phyloP scores from a whole-genome alignment of 306 rosid genomes.

The Crataegus laevigata region DNA sequence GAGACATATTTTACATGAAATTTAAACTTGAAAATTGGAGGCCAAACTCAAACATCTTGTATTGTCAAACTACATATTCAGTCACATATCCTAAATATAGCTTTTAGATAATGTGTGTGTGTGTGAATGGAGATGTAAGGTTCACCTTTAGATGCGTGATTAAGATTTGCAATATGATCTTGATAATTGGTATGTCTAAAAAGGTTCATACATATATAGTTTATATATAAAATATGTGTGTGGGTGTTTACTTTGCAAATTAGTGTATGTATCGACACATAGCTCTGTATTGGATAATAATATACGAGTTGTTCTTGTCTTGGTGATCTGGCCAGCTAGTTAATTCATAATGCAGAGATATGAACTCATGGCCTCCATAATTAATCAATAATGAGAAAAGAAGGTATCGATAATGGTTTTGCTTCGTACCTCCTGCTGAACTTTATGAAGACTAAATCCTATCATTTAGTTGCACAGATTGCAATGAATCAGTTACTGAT shows the following conservation, averaged over 20 bases:
- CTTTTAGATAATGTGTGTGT: too few species aligned
- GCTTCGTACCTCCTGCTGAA: not conserved
- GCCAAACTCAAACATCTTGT: not conserved
- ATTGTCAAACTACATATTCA: not conserved
- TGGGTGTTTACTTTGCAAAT: not conserved
- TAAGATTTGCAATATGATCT: too few species aligned
- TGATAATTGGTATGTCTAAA: too few species aligned
- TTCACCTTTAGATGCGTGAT: too few species aligned
- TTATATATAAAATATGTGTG: not conserved
- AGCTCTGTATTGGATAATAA: not conserved
- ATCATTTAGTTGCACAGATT: not conserved
- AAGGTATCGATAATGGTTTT: not conserved
- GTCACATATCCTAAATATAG: too few species aligned
- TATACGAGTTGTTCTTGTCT: not conserved
- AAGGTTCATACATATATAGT: too few species aligned
- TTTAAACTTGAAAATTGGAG: too few species aligned
- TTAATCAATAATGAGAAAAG: not conserved
- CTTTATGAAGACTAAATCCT: not conserved
- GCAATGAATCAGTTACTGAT: not conserved
- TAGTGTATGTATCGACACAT: not conserved
- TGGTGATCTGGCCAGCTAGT: not conserved
- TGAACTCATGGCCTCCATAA: not conserved
- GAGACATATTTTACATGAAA: too few species aligned
- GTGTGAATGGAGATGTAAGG: too few species aligned
- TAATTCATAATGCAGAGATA: not conserved